Evolutionary conservation across 768 basidiomycete species (phyloP).

Genomic region (Rhodocollybia butyracea): DNA sequence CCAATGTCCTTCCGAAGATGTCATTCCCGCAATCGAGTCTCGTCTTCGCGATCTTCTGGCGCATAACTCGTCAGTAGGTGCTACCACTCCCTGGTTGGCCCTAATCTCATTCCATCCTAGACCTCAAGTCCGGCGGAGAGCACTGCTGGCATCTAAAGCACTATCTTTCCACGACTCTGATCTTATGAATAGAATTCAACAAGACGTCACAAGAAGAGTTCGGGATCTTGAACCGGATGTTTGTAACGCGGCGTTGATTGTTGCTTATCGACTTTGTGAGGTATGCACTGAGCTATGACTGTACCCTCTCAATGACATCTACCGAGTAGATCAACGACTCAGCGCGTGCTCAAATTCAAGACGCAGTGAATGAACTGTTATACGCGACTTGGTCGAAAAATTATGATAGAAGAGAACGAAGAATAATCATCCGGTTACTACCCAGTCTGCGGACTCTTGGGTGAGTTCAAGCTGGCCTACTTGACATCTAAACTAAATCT

Average conservation of each 20-base stretch:
- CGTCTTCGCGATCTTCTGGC: conserved; percentile 64
- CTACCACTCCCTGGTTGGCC: neutral
- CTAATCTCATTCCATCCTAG: conserved; percentile 29
- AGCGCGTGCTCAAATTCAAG: conserved; percentile 6
- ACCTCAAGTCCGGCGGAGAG: conserved; percentile 55
- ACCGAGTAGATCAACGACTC: conserved; percentile 12
- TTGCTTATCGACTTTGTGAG: conserved; percentile 11
- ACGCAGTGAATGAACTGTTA: conserved; percentile 15
- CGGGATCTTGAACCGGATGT: conserved; percentile 43
- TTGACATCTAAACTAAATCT: neutral
- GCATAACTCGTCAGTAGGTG: conserved; percentile 71
- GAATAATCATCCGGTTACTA: conserved; percentile 20
- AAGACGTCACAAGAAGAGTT: conserved; percentile 36
- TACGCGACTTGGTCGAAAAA: conserved; percentile 12
- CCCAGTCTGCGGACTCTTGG: conserved; percentile 22
- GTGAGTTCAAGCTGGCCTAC: conserved; percentile 19
- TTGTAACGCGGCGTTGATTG: conserved; percentile 40
- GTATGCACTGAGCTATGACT: neutral
- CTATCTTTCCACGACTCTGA: conserved; percentile 46
- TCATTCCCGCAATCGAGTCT: conserved; percentile 72
- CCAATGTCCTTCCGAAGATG: conserved; percentile 56
- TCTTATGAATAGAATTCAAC: conserved; percentile 39
- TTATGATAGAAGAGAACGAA: conserved; percentile 11
- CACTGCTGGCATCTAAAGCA: conserved; percentile 54
- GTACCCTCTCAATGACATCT: no score